These are phyloP conservation scores for Ustilago loliicola DNA, from an alignment of 1,284 basidiomycete genomes.

Conservation along the genomic window DNA sequence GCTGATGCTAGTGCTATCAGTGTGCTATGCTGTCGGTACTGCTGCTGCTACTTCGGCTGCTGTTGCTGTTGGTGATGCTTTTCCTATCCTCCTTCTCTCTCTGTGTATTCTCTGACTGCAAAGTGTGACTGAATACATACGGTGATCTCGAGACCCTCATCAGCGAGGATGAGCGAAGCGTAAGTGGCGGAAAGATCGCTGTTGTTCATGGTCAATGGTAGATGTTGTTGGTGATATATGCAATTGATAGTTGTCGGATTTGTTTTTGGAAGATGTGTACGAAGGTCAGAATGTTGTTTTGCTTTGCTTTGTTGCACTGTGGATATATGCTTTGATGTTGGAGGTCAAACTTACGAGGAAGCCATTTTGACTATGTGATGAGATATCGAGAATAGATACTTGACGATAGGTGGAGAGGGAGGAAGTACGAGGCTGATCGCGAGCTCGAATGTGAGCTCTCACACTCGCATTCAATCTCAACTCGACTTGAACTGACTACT, in stretches of 20 bases:
- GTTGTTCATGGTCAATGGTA: slow-evolving; percentile 29
- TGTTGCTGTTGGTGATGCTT: slow-evolving; percentile 12
- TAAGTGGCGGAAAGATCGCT: slow-evolving; percentile 75
- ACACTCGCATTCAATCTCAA: background rate
- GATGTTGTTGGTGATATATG: too few relatives aligned
- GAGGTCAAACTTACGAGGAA: slow-evolving; percentile 46
- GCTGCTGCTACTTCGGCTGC: slow-evolving; percentile 8
- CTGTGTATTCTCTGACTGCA: background rate
- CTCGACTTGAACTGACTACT: background rate
- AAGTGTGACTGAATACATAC: slow-evolving; percentile 75
- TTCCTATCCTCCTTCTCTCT: background rate
- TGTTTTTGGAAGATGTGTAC: background rate
- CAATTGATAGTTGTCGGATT: background rate
- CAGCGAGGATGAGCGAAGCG: slow-evolving; percentile 84
- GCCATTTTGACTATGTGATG: slow-evolving; percentile 53
- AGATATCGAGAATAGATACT: slow-evolving; percentile 48
- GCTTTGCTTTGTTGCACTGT: background rate
- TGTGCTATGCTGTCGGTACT: background rate
- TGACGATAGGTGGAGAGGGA: slow-evolving; percentile 46
- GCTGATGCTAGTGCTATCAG: background rate
- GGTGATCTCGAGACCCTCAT: slow-evolving; percentile 90
- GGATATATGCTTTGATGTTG: background rate
- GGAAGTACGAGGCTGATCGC: slow-evolving; percentile 29
- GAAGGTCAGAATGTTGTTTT: slow-evolving; percentile 25
- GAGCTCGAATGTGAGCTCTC: slow-evolving; percentile 30